Conservation (phyloP, 1,139 yeast species). For the Nadsonia commutata region DNA sequence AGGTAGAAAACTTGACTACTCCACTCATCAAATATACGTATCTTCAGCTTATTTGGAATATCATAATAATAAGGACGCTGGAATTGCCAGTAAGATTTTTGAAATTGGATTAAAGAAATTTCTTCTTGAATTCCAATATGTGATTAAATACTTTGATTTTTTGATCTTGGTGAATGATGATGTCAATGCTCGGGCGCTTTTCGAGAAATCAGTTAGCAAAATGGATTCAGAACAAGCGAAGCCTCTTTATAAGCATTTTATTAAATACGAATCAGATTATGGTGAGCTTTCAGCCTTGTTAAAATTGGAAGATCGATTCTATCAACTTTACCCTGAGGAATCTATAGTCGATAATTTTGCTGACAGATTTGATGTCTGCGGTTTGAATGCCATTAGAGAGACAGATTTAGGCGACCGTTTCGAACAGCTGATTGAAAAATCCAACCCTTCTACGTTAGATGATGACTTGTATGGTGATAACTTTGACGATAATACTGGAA, state of each 20-base stretch:
- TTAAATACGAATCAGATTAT: conserved; percentile 40
- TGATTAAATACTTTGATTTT: conserved; percentile 58
- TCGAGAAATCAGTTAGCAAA: conserved; percentile 48
- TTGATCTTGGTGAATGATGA: conserved; percentile 60
- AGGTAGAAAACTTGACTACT: conserved; percentile 50
- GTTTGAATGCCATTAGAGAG: conserved; percentile 31
- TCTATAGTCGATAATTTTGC: conserved; percentile 16
- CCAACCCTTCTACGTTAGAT: conserved; percentile 2
- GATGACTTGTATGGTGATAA: neutral
- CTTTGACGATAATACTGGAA: conserved; percentile 5
- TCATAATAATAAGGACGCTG: conserved; percentile 41
- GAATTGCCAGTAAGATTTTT: conserved; percentile 63
- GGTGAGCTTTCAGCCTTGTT: conserved; percentile 56
- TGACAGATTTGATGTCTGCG: conserved; percentile 28
- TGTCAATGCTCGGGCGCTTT: conserved; percentile 66
- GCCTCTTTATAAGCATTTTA: conserved; percentile 33
- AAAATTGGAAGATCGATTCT: conserved; percentile 51
- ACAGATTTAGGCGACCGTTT: conserved; percentile 25
- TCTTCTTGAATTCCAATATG: conserved; percentile 37
- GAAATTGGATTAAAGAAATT: conserved; percentile 64
- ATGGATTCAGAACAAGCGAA: conserved; percentile 25
- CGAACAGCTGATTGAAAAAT: conserved; percentile 4
- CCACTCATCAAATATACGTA: conserved; percentile 64
- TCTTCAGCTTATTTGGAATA: conserved; percentile 78
- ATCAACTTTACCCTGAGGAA: conserved; percentile 46